Base-by-base conservation (phyloP, 768 basidiomycete genomes). In the Leccinum variicolor region DNA sequence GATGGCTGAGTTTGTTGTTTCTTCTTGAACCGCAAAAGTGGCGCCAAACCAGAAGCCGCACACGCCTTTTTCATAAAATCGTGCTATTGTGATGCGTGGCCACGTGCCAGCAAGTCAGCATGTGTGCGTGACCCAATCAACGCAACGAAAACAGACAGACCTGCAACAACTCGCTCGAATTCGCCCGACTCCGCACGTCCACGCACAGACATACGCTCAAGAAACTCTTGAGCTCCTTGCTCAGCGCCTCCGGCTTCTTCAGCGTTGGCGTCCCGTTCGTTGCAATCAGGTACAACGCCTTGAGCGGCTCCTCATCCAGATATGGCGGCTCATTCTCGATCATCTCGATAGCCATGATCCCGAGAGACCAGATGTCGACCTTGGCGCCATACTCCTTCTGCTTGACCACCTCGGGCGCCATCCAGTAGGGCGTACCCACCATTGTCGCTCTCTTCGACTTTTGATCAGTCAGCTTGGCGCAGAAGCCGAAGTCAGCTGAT, bases 281-380 rank as follows among this genome's bases (percentile, higher is more conserved):
- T 34, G 96, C 97, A 66, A 98, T 97, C 59, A 97, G 76, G 73
- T 98, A 97, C 48, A 98, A 75, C 19, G 95, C 94, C 76, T 95
- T 92, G 58, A 96, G 78, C 0, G 94, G 94, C 66, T 98, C 94
- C 69, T 98, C 94, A 63, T 96, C 93, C 41, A 98, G 79, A 71
- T 97, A 96, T 6, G 94, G 94, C 2, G 94, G 94, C 73, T 97
- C 94, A 66, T 93, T 94, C 73, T 98, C 94, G 62, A 98, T 95
- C 95, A 98, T 98, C 80, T 98, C 93, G 59, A 98, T 98, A 5
- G 94, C 94, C 94, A 97, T 95, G 75, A 98, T 97, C 5, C 94
- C 94, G 9, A 97, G 82, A 13, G 92, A 94, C 94, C 94, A 97
- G 52, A 97, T 93, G 66, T 96, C 94, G 21, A 96, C 94, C 73